phyloP scores from a whole-genome alignment of 176 grass and related monocot species.

The Triticum monococcum region DNA sequence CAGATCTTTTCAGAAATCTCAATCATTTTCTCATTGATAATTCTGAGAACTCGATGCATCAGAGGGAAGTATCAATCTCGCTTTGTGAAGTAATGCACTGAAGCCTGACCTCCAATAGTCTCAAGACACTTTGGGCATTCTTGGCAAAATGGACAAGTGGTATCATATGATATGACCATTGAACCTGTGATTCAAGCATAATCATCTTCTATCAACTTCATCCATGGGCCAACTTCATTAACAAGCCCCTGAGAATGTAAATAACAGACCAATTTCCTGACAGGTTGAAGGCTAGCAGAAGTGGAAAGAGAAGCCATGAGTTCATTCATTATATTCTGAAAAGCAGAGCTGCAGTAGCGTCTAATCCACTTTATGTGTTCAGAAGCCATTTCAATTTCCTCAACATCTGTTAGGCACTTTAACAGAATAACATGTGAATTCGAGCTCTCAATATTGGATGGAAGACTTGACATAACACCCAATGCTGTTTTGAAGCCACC shows the following conservation, averaged over 20 bases:
- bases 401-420: constrained; percentile 61
- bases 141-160: constrained; percentile 3
- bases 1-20: background rate
- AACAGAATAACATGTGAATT: constrained; percentile 70
- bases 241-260: constrained; percentile 55
- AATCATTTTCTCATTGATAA: background rate
- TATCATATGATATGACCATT: background rate
- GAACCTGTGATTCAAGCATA: constrained; percentile 9
- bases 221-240: constrained; percentile 58
- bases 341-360: constrained; percentile 38
- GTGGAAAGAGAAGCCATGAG: constrained; percentile 80
- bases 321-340: constrained; percentile 58
- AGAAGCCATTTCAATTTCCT: constrained; percentile 68
- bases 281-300: constrained; percentile 63
- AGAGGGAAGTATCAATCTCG: background rate
- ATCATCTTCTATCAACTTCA: constrained; percentile 35
- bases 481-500: constrained; percentile 53
- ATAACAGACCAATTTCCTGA: constrained; percentile 52
- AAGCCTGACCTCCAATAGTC: background rate
- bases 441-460: constrained; percentile 44
- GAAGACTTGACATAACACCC: constrained; percentile 42
- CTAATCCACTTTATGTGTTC: constrained; percentile 69
- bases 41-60: background rate
- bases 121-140: background rate
- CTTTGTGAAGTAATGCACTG: background rate